Evolutionary conservation across 768 basidiomycete species (phyloP), one percentile per base, ranked within the genome.

Genomic region (Serendipita indica): DNA sequence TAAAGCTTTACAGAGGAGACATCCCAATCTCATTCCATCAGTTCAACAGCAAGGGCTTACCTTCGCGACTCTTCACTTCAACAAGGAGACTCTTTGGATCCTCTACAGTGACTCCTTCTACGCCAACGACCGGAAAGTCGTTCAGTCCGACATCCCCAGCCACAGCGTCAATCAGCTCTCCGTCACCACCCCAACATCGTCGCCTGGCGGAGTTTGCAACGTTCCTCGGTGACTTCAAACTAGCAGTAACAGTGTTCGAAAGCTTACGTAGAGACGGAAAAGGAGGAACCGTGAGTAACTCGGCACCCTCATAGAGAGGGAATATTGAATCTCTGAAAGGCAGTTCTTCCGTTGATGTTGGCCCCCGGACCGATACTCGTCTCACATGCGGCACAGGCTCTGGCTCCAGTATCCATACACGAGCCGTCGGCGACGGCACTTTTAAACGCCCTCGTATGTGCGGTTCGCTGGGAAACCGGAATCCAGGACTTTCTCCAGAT

Each of bases 201-300:
- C 82, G 94, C n/a, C 73, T 98, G 2, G 96, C 92, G 7, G 96
- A 99, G 69, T 93, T 98, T 71, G 83, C 90, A 6, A 96, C 96
- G 18, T 80, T 93, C 60, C 71, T 98, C 2, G 86, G 91, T 2
- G 96, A 99, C 69, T 81, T 82, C 68, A 90, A 88, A 64, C 75
- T 93, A 32, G 94, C 93, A 0, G 73, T 79, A 2, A 71, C 72
- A 5, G 80, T 92, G 2, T 98, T 93, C 86, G 96, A 97, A 67
- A 74, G 83, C 2, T 67, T 91, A 33, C 75, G 89, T 52, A 91
- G 91, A 67, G 93, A 97, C 62, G 62, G 69, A 14, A 66, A 72
- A 1, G 83, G 84, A 33, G 93, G 93, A 39, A 86, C 85, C 28
- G 90, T 93, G 70, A 63, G 82, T 74, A 16, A 58, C 18, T 14